phyloP scores from a whole-genome alignment of 1,284 basidiomycete species.

The Trametes polyzona region DNA sequence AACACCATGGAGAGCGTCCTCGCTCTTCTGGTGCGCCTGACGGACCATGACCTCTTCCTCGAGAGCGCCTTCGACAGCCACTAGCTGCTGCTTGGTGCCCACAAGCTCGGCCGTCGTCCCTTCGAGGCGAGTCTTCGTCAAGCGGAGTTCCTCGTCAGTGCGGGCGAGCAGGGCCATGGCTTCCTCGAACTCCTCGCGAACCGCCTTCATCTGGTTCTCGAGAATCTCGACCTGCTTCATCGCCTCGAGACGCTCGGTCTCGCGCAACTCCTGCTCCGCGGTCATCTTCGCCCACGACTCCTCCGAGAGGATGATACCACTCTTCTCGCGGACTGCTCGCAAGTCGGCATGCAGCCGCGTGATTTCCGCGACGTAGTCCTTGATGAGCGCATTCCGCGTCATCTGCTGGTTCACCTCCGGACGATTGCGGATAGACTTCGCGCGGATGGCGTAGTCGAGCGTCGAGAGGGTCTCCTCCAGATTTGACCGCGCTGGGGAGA shows the following conservation, averaged over 20 bases:
- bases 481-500: conserved; percentile 90
- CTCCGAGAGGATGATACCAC: conserved; percentile 90
- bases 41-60: conserved; percentile 81
- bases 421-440: conserved; percentile 95
- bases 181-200: conserved; percentile 91
- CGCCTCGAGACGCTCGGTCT: conserved; percentile 81
- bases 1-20: conserved; percentile 70
- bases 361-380: conserved; percentile 96
- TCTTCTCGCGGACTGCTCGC: conserved; percentile 89
- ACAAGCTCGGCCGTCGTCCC: conserved; percentile 59
- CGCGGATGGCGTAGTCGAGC: conserved; percentile 95
- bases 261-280: conserved; percentile 74
- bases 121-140: conserved; percentile 62
- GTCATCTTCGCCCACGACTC: conserved; percentile 87
- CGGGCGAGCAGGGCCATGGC: conserved; percentile 78
- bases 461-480: conserved; percentile 98
- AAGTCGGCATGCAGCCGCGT: conserved; percentile 93
- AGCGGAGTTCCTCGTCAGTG: conserved; percentile 74
- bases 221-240: conserved; percentile 81
- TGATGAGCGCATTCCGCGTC: conserved; percentile 90
- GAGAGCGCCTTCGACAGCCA: conserved; percentile 56
- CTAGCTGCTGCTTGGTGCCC: conserved; percentile 57
- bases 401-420: conserved; percentile 96
- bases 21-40: conserved; percentile 78
- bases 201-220: conserved; percentile 78